These are phyloP conservation scores for Candida sojae DNA, from an alignment of 1,139 yeast genomes.

Conservation along the genomic window DNA sequence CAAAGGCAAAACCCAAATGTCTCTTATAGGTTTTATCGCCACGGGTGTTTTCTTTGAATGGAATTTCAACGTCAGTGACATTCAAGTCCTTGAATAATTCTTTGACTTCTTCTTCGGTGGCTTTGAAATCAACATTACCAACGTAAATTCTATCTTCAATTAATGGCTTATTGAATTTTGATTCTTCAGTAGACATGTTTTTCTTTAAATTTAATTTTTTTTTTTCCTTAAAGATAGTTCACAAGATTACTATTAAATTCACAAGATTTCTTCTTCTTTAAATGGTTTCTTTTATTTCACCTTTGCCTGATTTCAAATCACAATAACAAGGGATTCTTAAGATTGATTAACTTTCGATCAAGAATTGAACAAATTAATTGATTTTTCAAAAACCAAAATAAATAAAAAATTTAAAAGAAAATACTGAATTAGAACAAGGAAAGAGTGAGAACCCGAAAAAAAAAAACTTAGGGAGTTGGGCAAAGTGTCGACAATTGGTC, in stretches of 20 bases:
- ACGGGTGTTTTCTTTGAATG: constrained; percentile 36
- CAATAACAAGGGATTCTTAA: constrained; percentile 2
- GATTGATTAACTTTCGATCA: constrained; percentile 2
- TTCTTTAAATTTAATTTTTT: neutral
- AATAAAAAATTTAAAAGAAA: neutral
- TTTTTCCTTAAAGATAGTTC: neutral
- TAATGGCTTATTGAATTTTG: constrained; percentile 23
- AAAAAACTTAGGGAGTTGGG: neutral
- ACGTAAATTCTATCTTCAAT: constrained; percentile 51
- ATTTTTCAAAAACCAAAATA: neutral
- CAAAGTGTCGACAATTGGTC: neutral
- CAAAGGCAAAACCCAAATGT: constrained; percentile 57
- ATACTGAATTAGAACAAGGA: neutral
- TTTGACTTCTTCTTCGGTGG: constrained; percentile 54
- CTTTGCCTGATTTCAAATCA: constrained; percentile 2
- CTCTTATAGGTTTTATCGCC: constrained; percentile 35
- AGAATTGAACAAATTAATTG: constrained; percentile 2
- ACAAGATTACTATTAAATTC: neutral
- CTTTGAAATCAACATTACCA: constrained; percentile 53
- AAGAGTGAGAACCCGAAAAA: neutral
- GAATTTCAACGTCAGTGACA: constrained; percentile 44
- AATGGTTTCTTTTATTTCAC: neutral
- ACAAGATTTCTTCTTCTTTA: neutral
- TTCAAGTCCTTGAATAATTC: constrained; percentile 40
- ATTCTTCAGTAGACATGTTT: constrained; percentile 18